phyloP scores from a whole-genome alignment of 495 filamentous ascomycete genomes.

The Sabuloglossum arenarium region DNA sequence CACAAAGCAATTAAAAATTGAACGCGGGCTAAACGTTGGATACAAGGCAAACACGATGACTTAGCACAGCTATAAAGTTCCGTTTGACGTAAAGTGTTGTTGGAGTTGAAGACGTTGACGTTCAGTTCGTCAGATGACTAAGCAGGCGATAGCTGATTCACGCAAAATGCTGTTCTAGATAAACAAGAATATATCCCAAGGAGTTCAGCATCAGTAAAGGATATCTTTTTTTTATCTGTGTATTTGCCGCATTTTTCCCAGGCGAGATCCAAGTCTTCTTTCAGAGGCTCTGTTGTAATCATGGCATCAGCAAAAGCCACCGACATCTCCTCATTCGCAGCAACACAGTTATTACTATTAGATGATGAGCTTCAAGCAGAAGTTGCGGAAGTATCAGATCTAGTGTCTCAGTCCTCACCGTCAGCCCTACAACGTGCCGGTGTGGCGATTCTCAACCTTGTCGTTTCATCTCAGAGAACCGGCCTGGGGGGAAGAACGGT shows the following conservation, averaged over 20 bases:
- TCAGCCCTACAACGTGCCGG: constrained; percentile 63
- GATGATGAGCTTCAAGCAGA: constrained; percentile 60
- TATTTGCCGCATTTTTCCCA: too few relatives aligned
- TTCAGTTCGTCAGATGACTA: too few relatives aligned
- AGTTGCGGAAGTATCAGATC: constrained; percentile 45
- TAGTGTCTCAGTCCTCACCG: constrained; percentile 51
- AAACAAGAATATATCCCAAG: neutral
- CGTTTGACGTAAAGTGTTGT: too few relatives aligned
- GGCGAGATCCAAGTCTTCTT: neutral
- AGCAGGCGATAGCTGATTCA: too few relatives aligned
- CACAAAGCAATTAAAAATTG: too few relatives aligned
- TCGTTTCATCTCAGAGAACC: constrained; percentile 60
- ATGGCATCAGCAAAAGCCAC: constrained; percentile 14
- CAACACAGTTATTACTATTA: constrained; percentile 59
- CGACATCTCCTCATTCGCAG: constrained; percentile 57
- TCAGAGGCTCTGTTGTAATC: neutral
- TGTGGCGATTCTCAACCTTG: constrained; percentile 65
- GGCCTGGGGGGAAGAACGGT: constrained; percentile 78
- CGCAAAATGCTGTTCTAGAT: neutral
- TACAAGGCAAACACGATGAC: too few relatives aligned
- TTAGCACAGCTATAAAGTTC: too few relatives aligned
- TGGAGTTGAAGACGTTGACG: too few relatives aligned
- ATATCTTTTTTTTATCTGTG: too few relatives aligned
- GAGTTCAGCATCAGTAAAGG: neutral
- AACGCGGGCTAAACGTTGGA: too few relatives aligned